A percentile compares a stretch with the other conserved stretches of the same genome.
Evolutionary conservation across 1,139 yeast species (phyloP).

Genomic region (Kazachstania sp.): DNA sequence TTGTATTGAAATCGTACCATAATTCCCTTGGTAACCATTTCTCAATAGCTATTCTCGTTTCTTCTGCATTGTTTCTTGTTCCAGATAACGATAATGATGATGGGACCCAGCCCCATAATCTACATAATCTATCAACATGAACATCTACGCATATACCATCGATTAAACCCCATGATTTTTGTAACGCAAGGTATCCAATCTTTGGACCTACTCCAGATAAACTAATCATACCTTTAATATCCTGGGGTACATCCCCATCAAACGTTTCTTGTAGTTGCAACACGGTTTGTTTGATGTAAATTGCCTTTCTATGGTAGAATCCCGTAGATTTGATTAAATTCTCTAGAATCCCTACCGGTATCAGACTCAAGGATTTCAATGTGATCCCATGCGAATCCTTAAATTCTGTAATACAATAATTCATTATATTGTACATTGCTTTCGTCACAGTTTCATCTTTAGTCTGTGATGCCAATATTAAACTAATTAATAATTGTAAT

Average conservation of each 20-base stretch:
- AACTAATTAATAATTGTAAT: conserved; percentile 64
- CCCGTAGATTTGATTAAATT: conserved; percentile 66
- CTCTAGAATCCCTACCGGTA: conserved; percentile 53
- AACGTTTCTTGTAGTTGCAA: conserved; percentile 43
- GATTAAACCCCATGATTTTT: conserved; percentile 65
- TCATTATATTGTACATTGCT: conserved; percentile 58
- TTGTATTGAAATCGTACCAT: conserved; percentile 81
- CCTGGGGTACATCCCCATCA: conserved; percentile 60
- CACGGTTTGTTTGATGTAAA: conserved; percentile 56
- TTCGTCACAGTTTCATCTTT: conserved; percentile 74
- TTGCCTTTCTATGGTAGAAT: conserved; percentile 72
- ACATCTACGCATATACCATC: conserved; percentile 92
- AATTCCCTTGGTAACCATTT: conserved; percentile 62
- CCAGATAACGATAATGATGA: conserved; percentile 28
- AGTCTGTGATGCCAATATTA: conserved; percentile 90
- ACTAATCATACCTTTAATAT: conserved; percentile 55
- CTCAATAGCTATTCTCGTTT: conserved; percentile 59
- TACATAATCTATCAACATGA: conserved; percentile 74
- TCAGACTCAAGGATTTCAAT: conserved; percentile 36
- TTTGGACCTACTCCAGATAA: conserved; percentile 95
- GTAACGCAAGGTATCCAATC: conserved; percentile 78
- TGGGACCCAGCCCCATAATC: conserved; percentile 71
- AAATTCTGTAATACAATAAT: conserved; percentile 34
- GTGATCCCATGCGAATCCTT: conserved; percentile 34
- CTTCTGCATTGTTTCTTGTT: conserved; percentile 58